These are phyloP conservation scores for Alternaria brassicicola DNA, from an alignment of 2,329 filamentous ascomycete genomes.

Conservation along the genomic window DNA sequence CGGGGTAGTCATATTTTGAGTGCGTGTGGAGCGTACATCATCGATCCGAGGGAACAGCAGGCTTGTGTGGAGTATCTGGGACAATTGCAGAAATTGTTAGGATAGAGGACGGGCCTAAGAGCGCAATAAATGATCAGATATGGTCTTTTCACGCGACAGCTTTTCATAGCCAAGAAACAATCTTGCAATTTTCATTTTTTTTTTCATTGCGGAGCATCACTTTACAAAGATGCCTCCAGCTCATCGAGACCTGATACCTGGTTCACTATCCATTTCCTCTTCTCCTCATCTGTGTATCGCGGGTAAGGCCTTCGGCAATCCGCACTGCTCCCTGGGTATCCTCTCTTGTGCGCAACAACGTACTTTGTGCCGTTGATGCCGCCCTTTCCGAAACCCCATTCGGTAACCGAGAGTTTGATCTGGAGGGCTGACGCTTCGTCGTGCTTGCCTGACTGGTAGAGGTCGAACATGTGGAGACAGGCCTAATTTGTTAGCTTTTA, in stretches of 20 bases:
- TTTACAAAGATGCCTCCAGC: conserved; percentile 35
- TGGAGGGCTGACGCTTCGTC: conserved; percentile 59
- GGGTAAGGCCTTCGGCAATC: conserved; percentile 64
- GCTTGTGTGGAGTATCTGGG: conserved; percentile 38
- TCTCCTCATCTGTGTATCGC: conserved; percentile 54
- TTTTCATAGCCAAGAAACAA: not conserved
- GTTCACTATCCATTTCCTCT: conserved; percentile 54
- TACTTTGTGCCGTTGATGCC: conserved; percentile 68
- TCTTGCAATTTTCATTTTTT: too few species aligned
- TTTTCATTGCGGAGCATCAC: not conserved
- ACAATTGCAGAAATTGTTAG: conserved; percentile 29
- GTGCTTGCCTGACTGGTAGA: conserved; percentile 56
- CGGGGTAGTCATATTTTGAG: conserved; percentile 40
- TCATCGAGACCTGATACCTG: conserved; percentile 43
- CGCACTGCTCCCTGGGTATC: conserved; percentile 59
- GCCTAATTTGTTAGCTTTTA: conserved; percentile 24
- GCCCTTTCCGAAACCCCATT: conserved; percentile 63
- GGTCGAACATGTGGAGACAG: conserved; percentile 56
- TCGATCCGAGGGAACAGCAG: conserved; percentile 32
- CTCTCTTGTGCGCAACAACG: conserved; percentile 61
- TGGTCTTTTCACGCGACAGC: not conserved
- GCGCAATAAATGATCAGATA: conserved; percentile 29
- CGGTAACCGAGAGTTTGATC: conserved; percentile 58
- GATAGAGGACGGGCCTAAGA: conserved; percentile 35
- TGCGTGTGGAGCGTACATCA: conserved; percentile 38